Percentiles rank a stretch among this genome's conserved stretches.
Evolutionary conservation across 805 yeast genomes (phyloP).

Genomic region (Saturnispora bothae): DNA sequence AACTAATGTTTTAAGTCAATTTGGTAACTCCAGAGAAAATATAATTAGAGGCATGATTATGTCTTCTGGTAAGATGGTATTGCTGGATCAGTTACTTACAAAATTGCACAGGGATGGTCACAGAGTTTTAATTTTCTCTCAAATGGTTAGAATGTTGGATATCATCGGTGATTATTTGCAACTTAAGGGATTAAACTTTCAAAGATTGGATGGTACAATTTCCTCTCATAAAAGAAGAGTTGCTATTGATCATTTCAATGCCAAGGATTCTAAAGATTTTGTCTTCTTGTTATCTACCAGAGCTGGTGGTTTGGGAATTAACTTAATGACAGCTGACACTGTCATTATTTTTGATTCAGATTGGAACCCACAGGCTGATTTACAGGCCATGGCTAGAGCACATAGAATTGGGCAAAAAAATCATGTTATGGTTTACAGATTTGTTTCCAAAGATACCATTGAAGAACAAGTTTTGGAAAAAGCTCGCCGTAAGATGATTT

Average conservation of each 20-base stretch:
- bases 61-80: conserved; percentile 98
- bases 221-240: conserved; percentile 90
- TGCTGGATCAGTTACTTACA: conserved; percentile 78
- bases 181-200: conserved; percentile 80
- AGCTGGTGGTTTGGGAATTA: conserved; percentile 98
- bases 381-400: conserved; percentile 99
- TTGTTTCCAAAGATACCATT: conserved; percentile 96
- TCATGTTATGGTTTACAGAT: conserved; percentile 94
- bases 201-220: conserved; percentile 92
- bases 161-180: conserved; percentile 87
- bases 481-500: conserved; percentile 95
- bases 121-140: conserved; percentile 87
- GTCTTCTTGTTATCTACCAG: conserved; percentile 85
- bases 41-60: conserved; percentile 83
- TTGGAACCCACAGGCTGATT: conserved; percentile 99
- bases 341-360: conserved; percentile 96
- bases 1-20: conserved; percentile 60
- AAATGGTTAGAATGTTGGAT: conserved; percentile 95
- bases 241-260: conserved; percentile 93
- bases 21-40: conserved; percentile 63
- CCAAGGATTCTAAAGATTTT: conserved; percentile 86
- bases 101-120: conserved; percentile 89
- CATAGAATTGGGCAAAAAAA: conserved; percentile 99
- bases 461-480: conserved; percentile 96
- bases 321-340: conserved; percentile 98